Percentiles rank a stretch among this genome's conserved stretches.
Conservation (phyloP, 2,329 filamentous ascomycete genomes). For the Scolecobasidium constrictum region DNA sequence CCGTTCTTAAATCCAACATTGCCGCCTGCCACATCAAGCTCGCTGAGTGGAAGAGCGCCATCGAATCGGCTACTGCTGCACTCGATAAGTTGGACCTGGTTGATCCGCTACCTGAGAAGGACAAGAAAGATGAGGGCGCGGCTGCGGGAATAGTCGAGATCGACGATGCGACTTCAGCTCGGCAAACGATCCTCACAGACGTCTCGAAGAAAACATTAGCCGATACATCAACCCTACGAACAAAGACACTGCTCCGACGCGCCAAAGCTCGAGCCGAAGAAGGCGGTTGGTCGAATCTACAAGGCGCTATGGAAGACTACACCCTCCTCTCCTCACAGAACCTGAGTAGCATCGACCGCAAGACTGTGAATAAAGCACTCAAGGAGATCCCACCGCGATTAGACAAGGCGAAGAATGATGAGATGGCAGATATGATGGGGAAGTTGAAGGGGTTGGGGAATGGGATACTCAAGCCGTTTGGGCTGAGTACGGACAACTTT, state of each 20-base stretch:
- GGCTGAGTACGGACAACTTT: conserved; percentile 87
- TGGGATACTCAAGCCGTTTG: conserved; percentile 84
- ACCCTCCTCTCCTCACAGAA: conserved; percentile 51
- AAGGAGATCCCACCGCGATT: conserved; percentile 54
- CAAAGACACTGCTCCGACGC: conserved; percentile 72
- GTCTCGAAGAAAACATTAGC: conserved; percentile 31
- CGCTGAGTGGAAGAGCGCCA: conserved; percentile 72
- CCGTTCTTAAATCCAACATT: conserved; percentile 80
- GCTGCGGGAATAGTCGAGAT: conserved; percentile 39
- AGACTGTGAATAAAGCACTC: conserved; percentile 57
- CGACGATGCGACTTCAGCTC: conserved; percentile 30
- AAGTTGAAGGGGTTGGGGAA: conserved; percentile 91
- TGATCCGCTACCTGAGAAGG: conserved; percentile 27
- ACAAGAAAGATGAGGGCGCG: conserved; percentile 17
- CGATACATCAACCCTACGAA: conserved; percentile 66
- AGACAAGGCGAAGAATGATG: conserved; percentile 70
- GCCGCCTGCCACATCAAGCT: conserved; percentile 81
- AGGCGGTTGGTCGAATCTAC: conserved; percentile 68
- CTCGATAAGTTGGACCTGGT: conserved; percentile 62
- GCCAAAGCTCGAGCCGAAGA: conserved; percentile 61
- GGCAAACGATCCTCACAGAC: conserved; percentile 29
- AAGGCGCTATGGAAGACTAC: conserved; percentile 70
- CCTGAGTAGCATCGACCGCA: conserved; percentile 54
- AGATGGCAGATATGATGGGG: conserved; percentile 95
- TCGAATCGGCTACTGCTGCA: conserved; percentile 61